Percentiles rank a stretch among this genome's conserved stretches.
Evolutionary conservation across 2,329 filamentous ascomycete genomes (phyloP).

Genomic region (Scedosporium boydii): DNA sequence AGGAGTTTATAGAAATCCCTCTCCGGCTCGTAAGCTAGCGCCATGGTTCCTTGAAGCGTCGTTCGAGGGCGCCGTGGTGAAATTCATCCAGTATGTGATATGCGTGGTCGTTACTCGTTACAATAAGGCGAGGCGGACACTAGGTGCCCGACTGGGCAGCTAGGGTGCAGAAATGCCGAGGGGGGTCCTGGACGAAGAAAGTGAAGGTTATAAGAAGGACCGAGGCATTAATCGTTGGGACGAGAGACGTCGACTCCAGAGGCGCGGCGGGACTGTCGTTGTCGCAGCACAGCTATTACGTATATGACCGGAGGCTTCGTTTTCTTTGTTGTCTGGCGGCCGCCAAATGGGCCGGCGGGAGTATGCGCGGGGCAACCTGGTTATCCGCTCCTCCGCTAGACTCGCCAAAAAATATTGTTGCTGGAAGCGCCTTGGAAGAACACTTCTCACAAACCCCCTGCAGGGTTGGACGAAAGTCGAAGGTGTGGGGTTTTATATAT

Average conservation of each 20-base stretch:
- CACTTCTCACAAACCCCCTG: neutral
- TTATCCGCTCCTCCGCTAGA: neutral
- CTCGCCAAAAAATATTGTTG: neutral
- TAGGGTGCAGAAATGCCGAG: neutral
- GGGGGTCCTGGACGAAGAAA: neutral
- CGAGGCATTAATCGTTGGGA: neutral
- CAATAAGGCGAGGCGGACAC: neutral
- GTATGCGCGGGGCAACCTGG: neutral
- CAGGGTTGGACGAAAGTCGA: too few species aligned
- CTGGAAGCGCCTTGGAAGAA: neutral
- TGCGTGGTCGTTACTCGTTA: neutral
- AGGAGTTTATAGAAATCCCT: constrained; percentile 83
- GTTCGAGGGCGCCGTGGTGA: neutral
- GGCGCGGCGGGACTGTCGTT: neutral
- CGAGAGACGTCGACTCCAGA: neutral
- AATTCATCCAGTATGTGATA: neutral
- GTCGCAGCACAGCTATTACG: neutral
- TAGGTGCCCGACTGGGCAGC: constrained; percentile 3
- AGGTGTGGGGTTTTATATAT: too few species aligned
- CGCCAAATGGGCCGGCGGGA: neutral
- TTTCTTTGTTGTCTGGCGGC: neutral
- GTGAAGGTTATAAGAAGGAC: neutral
- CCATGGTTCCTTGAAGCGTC: neutral
- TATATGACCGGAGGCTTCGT: neutral
- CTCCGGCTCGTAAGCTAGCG: constrained; percentile 1